Evolutionary conservation across 345 rosid species (phyloP).

Genomic region (Eucalyptus camaldulensis): DNA sequence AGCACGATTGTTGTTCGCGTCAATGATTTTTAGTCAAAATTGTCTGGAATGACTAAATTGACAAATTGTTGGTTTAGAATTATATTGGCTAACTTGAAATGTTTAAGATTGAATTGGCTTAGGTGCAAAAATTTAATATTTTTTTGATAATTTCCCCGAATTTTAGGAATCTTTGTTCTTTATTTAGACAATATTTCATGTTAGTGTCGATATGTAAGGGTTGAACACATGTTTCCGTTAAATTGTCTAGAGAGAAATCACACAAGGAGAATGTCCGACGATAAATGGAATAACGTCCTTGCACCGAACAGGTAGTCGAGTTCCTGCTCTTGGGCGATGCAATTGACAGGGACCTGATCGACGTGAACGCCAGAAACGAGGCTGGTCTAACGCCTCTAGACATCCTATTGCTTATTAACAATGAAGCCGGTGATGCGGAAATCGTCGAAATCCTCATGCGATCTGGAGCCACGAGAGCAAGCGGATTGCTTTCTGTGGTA

Average conservation of each 20-base stretch:
- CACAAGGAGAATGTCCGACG: background rate
- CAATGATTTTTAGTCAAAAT: too few species aligned
- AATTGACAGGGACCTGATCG: too few species aligned
- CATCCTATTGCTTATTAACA: background rate
- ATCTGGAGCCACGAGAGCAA: conserved; percentile 1
- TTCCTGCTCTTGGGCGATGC: too few species aligned
- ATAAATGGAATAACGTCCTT: background rate
- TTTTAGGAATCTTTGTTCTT: background rate
- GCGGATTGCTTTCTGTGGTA: background rate
- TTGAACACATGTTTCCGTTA: background rate
- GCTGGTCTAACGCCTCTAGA: background rate
- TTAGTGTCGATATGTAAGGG: background rate
- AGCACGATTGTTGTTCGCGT: too few species aligned
- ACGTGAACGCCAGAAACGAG: too few species aligned
- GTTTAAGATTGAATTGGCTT: too few species aligned
- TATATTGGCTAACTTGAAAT: too few species aligned
- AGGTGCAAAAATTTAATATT: too few species aligned
- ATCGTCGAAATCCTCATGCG: conserved; percentile 2
- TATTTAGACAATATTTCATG: background rate
- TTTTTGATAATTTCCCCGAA: background rate
- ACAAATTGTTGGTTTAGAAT: too few species aligned
- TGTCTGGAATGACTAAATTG: too few species aligned
- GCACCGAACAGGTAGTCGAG: background rate
- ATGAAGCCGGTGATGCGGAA: conserved; percentile 12
- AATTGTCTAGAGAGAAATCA: background rate